These are phyloP conservation scores for Paramyrothecium sp. DNA, from an alignment of 2,329 filamentous ascomycete species.

Conservation along the genomic window DNA sequence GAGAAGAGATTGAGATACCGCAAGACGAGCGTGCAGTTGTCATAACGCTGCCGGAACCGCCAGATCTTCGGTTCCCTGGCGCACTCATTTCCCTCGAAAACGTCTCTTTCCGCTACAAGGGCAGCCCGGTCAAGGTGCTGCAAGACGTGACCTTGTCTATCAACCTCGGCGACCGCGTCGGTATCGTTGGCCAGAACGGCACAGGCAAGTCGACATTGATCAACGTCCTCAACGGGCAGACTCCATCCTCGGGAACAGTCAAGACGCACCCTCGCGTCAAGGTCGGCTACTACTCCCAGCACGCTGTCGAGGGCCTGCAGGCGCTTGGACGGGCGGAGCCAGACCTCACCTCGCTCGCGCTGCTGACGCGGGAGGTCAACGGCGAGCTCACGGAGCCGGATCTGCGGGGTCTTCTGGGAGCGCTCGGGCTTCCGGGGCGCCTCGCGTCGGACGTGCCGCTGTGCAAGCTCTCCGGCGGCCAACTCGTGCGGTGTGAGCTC, in stretches of 20 bases:
- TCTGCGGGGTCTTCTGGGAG: slow-evolving; percentile 62
- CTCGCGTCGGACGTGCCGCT: slow-evolving; percentile 73
- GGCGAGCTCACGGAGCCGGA: slow-evolving; percentile 63
- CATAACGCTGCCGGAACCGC: slow-evolving; percentile 59
- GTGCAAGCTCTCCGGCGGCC: slow-evolving; percentile 73
- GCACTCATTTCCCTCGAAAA: slow-evolving; percentile 71
- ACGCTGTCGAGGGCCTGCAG: slow-evolving; percentile 70
- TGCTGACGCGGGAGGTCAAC: slow-evolving; percentile 56
- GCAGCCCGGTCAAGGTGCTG: slow-evolving; percentile 42
- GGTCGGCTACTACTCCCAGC: slow-evolving; percentile 77
- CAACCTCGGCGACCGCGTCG: slow-evolving; percentile 71
- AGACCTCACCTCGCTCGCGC: slow-evolving; percentile 61
- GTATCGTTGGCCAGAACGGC: slow-evolving; percentile 77
- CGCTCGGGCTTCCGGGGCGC: slow-evolving; percentile 68
- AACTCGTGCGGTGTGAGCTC: slow-evolving; percentile 66
- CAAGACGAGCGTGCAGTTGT: slow-evolving; percentile 57
- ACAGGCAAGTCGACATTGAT: slow-evolving; percentile 80
- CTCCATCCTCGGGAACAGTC: slow-evolving; percentile 61
- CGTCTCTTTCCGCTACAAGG: slow-evolving; percentile 62
- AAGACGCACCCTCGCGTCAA: slow-evolving; percentile 67
- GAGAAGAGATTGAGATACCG: slow-evolving; percentile 72
- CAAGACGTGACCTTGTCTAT: slow-evolving; percentile 67
- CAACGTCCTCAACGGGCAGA: slow-evolving; percentile 63
- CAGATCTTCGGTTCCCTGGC: slow-evolving; percentile 72
- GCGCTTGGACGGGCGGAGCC: slow-evolving; percentile 46